phyloP scores from a whole-genome alignment of 1,284 basidiomycete genomes.

The Trametes pubescens region DNA sequence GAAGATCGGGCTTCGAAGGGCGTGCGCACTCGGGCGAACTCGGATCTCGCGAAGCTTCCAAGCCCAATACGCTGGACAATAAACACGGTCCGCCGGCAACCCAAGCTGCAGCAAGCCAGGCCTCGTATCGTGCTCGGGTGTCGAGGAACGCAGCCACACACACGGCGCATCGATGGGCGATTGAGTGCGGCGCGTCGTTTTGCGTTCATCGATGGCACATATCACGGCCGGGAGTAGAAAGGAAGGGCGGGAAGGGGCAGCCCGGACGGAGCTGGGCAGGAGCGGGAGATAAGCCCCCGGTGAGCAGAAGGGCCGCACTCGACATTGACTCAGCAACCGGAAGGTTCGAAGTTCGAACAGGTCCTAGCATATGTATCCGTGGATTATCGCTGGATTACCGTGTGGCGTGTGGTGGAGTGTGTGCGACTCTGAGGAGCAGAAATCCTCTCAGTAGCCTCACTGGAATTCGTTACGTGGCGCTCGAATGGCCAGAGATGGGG shows the following conservation, averaged over 20 bases:
- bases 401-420: too few relatives aligned
- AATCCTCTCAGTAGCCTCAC: too few relatives aligned
- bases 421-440: too few relatives aligned
- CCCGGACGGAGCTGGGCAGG: conserved; percentile 15
- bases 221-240: conserved; percentile 4
- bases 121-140: not conserved
- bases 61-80: not conserved
- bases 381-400: too few relatives aligned
- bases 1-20: too few relatives aligned
- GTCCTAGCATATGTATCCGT: too few relatives aligned
- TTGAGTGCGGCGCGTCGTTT: not conserved
- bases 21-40: conserved; percentile 6
- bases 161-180: not conserved
- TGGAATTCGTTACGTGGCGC: too few relatives aligned
- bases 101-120: too few relatives aligned
- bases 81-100: conserved; percentile 7
- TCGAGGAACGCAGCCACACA: not conserved
- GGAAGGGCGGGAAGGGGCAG: conserved; percentile 1
- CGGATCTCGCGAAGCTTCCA: conserved; percentile 16
- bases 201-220: conserved; percentile 2
- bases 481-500: not conserved
- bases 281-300: not conserved
- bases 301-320: not conserved
- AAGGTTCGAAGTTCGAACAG: too few relatives aligned
- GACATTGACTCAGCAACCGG: not conserved